Evolutionary conservation across 1,139 yeast genomes (phyloP).

Genomic region (Yamadazyma buinensis): DNA sequence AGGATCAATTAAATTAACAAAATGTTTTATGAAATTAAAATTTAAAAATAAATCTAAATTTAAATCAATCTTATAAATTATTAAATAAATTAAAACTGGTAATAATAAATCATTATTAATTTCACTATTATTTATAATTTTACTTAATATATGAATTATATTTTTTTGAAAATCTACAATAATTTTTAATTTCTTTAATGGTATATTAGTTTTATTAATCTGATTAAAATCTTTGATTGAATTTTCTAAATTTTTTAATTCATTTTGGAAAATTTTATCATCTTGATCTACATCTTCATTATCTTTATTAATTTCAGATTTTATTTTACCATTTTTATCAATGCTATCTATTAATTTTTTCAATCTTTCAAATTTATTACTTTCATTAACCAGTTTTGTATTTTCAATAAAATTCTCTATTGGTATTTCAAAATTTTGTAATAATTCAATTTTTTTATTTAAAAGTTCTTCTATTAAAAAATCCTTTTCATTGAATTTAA

Average conservation of each 20-base stretch:
- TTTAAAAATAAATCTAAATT: conserved; percentile 31
- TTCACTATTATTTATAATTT: conserved; percentile 16
- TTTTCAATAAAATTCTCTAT: conserved; percentile 29
- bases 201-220: conserved; percentile 23
- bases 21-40: conserved; percentile 36
- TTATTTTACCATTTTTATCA: not conserved
- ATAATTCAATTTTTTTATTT: conserved; percentile 29
- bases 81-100: conserved; percentile 36
- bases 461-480: conserved; percentile 34
- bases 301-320: not conserved
- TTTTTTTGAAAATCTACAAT: conserved; percentile 32
- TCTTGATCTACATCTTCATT: not conserved
- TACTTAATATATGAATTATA: conserved; percentile 23
- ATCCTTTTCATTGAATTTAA: conserved; percentile 38
- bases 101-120: conserved; percentile 39
- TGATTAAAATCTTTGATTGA: conserved; percentile 13
- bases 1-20: conserved; percentile 33
- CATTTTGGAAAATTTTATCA: conserved; percentile 8
- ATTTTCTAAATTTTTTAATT: not conserved
- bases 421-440: conserved; percentile 24
- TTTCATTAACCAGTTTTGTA: conserved; percentile 9
- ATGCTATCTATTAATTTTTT: conserved; percentile 4
- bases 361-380: conserved; percentile 13
- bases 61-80: conserved; percentile 23
- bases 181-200: conserved; percentile 27